These are phyloP conservation scores for Gastrodia elata DNA, from an alignment of 106 monocot species.

Conservation along the genomic window DNA sequence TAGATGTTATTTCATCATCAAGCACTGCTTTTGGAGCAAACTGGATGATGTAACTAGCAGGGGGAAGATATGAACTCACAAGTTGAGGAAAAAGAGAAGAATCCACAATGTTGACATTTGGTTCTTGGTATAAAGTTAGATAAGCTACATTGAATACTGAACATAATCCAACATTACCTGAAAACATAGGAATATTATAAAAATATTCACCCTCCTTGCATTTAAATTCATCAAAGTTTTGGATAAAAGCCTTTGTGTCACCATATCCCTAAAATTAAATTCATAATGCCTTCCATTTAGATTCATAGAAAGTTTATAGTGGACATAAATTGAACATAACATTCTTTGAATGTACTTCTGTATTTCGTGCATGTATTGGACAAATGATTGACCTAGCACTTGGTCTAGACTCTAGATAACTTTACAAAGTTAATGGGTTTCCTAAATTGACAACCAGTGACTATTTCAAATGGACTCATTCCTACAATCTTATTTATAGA, in stretches of 20 bases:
- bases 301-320: background rate
- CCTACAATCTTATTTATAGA: background rate
- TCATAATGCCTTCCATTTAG: background rate
- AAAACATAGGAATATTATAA: background rate
- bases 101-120: background rate
- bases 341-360: background rate
- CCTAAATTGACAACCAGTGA: background rate
- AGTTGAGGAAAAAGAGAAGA: background rate
- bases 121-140: background rate
- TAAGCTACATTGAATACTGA: background rate
- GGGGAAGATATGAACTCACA: background rate
- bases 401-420: background rate
- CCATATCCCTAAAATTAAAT: background rate
- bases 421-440: background rate
- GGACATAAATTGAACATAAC: background rate
- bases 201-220: background rate
- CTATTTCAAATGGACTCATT: background rate
- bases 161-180: background rate
- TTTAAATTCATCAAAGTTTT: background rate
- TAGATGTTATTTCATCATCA: background rate
- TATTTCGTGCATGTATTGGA: background rate
- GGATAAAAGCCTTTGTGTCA: background rate
- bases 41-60: background rate
- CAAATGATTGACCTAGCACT: background rate
- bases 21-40: background rate